phyloP scores from a whole-genome alignment of 169 alveolate genomes.

The Plasmodium falciparum region DNA sequence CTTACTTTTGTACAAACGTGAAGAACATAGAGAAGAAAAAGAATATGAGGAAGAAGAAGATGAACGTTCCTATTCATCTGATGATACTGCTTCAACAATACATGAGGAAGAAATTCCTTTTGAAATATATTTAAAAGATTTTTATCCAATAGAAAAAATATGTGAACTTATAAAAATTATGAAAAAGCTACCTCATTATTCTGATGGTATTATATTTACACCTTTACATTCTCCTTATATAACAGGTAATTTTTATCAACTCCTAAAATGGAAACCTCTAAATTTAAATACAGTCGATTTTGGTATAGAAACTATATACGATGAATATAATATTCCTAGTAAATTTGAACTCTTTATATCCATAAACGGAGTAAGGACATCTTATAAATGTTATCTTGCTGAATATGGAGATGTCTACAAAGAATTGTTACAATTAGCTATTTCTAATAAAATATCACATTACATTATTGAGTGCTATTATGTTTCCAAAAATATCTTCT shows the following conservation, averaged over 20 bases:
- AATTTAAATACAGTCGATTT: conserved; percentile 95
- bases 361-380: conserved; percentile 84
- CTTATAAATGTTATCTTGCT: conserved; percentile 86
- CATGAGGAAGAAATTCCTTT: conserved; percentile 27
- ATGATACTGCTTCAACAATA: conserved; percentile 2
- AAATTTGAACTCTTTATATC: conserved; percentile 81
- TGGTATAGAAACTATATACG: conserved; percentile 85
- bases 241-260: conserved; percentile 95
- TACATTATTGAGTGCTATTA: conserved; percentile 55
- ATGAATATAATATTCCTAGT: conserved; percentile 78
- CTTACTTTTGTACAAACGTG: no score
- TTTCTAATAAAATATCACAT: conserved; percentile 76
- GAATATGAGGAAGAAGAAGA: no score
- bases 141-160: conserved; percentile 90
- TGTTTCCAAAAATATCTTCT: conserved; percentile 55
- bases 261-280: conserved; percentile 97
- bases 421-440: conserved; percentile 83
- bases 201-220: conserved; percentile 97
- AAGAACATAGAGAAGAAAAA: neutral
- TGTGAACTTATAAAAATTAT: conserved; percentile 86
- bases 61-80: conserved; percentile 1
- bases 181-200: conserved; percentile 92
- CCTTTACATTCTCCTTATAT: conserved; percentile 92
- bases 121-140: conserved; percentile 88
- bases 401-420: conserved; percentile 90